These are phyloP conservation scores for Neospora caninum DNA, from an alignment of 169 alveolate species.

Conservation along the genomic window DNA sequence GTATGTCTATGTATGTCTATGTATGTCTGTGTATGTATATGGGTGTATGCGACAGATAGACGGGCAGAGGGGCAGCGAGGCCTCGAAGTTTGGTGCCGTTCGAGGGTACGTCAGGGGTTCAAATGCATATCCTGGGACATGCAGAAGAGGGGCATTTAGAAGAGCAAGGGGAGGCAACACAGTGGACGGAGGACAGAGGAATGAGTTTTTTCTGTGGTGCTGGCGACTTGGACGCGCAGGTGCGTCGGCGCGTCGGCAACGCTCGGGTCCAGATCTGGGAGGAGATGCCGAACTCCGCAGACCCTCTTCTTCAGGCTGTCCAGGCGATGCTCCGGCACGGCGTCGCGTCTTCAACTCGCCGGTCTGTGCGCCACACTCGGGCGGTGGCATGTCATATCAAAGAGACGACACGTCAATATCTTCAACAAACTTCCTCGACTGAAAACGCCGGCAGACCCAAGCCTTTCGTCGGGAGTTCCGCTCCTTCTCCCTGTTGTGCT, in stretches of 20 bases:
- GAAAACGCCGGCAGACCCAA: not conserved
- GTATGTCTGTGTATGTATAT: not conserved
- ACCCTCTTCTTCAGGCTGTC: constrained; percentile 28
- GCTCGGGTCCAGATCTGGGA: constrained; percentile 34
- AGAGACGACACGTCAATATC: constrained; percentile 3
- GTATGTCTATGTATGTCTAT: not conserved
- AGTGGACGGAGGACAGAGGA: not conserved
- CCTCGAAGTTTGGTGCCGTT: not conserved
- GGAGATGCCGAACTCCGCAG: constrained; percentile 37
- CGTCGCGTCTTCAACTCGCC: not conserved
- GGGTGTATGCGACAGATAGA: not conserved
- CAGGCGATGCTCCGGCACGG: constrained; percentile 10
- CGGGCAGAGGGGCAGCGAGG: not conserved
- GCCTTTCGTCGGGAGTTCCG: not conserved
- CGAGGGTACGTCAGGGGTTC: too few species aligned
- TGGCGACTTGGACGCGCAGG: not conserved
- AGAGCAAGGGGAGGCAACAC: too few species aligned
- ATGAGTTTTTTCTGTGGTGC: not conserved
- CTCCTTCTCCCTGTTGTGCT: not conserved
- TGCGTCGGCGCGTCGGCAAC: constrained; percentile 46
- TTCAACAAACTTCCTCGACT: not conserved
- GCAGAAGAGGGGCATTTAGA: too few species aligned
- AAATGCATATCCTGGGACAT: too few species aligned
- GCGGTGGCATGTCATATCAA: not conserved
- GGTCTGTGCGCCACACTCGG: not conserved